These are phyloP conservation scores for Plenodomus tracheiphilus DNA, from an alignment of 2,329 filamentous ascomycete genomes.

Conservation along the genomic window DNA sequence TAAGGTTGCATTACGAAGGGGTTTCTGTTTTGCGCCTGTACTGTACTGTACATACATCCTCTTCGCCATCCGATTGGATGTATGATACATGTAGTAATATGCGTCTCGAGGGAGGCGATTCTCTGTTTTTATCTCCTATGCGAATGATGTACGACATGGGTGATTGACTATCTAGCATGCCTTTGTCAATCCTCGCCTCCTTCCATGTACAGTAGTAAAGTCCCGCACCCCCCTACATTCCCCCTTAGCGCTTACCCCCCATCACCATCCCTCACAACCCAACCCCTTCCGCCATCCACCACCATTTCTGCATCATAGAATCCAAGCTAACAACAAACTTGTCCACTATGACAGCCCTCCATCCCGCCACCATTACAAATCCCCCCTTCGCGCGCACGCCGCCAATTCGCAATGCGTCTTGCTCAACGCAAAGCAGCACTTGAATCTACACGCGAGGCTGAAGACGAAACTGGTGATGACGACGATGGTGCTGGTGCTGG, in stretches of 20 bases:
- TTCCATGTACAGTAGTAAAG: too few relatives aligned
- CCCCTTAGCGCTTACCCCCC: background rate
- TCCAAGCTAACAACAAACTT: too few relatives aligned
- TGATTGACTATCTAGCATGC: too few relatives aligned
- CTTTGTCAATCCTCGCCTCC: too few relatives aligned
- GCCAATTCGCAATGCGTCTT: constrained; percentile 87
- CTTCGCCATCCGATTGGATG: constrained; percentile 23
- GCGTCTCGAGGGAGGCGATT: constrained; percentile 22
- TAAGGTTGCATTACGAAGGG: background rate
- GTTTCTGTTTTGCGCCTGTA: background rate
- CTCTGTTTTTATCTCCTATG: constrained; percentile 15
- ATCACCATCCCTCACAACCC: background rate
- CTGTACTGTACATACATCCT: constrained; percentile 32
- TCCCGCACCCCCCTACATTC: constrained; percentile 1
- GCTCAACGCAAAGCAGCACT: constrained; percentile 53
- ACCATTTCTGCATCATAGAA: too few relatives aligned
- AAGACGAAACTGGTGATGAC: constrained; percentile 21
- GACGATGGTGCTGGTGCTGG: constrained; percentile 1
- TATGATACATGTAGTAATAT: constrained; percentile 39
- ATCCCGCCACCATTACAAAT: constrained; percentile 70
- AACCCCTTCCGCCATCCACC: constrained; percentile 1
- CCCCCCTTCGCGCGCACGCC: constrained; percentile 80
- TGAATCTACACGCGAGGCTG: constrained; percentile 26
- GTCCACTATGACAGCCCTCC: constrained; percentile 10
- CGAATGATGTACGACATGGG: constrained; percentile 8